Percentiles rank a stretch among this genome's conserved stretches.
Conservation (phyloP, 2,329 filamentous ascomycete genomes). For the Epichloe glyceriae region DNA sequence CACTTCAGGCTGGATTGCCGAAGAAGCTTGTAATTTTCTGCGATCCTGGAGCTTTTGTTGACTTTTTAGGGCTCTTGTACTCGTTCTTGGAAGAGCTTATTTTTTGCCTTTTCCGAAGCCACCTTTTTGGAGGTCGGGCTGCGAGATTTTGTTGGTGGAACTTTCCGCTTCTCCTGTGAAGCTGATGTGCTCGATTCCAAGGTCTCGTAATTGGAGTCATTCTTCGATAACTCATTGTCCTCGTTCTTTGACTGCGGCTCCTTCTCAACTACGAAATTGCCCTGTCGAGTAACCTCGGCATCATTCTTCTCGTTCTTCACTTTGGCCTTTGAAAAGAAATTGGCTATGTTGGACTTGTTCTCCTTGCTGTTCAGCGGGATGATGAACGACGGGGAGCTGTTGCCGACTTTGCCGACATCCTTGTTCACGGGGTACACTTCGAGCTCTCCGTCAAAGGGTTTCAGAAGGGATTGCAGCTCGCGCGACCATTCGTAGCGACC, state of each 20-base stretch:
- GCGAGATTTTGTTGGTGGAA: slow-evolving; percentile 6
- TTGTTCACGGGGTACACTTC: slow-evolving; percentile 78
- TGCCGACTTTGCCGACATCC: slow-evolving; percentile 89
- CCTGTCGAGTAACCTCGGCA: not conserved
- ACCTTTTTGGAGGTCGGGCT: slow-evolving; percentile 15
- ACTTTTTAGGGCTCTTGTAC: slow-evolving; percentile 48
- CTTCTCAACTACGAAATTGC: not conserved
- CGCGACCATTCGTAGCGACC: slow-evolving; percentile 56
- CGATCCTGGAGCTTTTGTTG: slow-evolving; percentile 42
- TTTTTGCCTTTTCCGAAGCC: slow-evolving; percentile 15
- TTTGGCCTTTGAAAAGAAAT: slow-evolving; percentile 66
- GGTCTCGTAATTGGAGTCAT: not conserved
- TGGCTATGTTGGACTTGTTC: slow-evolving; percentile 88
- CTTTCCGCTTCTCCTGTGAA: slow-evolving; percentile 14
- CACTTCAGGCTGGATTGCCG: slow-evolving; percentile 33
- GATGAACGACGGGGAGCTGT: slow-evolving; percentile 73
- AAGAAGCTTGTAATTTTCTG: slow-evolving; percentile 81
- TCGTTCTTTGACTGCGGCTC: not conserved
- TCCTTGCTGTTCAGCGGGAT: slow-evolving; percentile 71
- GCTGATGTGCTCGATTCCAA: not conserved
- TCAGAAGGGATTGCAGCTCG: slow-evolving; percentile 67
- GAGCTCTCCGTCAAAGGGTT: slow-evolving; percentile 64
- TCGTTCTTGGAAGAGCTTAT: slow-evolving; percentile 31
- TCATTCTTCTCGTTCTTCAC: slow-evolving; percentile 15
- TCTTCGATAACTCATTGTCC: not conserved